Base-by-base conservation (phyloP, 169 alveolate species). In the Cryptosporidium viatorum region DNA sequence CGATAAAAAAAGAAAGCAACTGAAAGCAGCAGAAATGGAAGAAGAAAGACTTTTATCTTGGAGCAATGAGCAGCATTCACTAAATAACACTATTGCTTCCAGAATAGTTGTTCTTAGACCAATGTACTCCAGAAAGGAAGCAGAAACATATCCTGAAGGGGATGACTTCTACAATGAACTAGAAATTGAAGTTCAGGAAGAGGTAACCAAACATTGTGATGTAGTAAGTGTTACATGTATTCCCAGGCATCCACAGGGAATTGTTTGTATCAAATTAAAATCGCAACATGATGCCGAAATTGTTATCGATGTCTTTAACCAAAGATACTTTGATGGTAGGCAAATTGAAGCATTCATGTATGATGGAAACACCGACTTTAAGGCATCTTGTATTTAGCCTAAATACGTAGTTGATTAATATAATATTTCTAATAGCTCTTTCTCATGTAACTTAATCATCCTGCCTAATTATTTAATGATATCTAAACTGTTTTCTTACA, bases 361-460 rank as follows among this genome's bases (percentile, higher is more conserved):
- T 94, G 97, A 95, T 85, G 97, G 97, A 10, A 91, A 69, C 14
- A 93, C 95, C 12, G 96, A 94, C 89, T 95, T 86, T 70, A 93
- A 93, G 86, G 93, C 62, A 16, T 80, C 89, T 23, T 62, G 80
- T 41, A 73, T 73, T n/a, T 73, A 73, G 51, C 8, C 37, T 26
- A 2, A 3, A 45, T 14, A 7, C 10, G 37, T n/a, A 1, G 18
- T 55, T 55, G 48, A 41, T 41, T 41, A 41, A 7, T n/a, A 8
- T 26, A 23, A 37, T 26, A 26, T 21, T 26, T 2, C 9, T 9
- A 23, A 26, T 21, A 23, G 59, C 48, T 59, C 6, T 23, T 21
- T 71, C 48, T 3, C 45, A 35, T 16, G 69, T 59, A 16, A 0
- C 29, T 5, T 29, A 26, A 16, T 35, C 16, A 6, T 14, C 29